phyloP scores from a whole-genome alignment of 805 yeast genomes.

The Candida pini region DNA sequence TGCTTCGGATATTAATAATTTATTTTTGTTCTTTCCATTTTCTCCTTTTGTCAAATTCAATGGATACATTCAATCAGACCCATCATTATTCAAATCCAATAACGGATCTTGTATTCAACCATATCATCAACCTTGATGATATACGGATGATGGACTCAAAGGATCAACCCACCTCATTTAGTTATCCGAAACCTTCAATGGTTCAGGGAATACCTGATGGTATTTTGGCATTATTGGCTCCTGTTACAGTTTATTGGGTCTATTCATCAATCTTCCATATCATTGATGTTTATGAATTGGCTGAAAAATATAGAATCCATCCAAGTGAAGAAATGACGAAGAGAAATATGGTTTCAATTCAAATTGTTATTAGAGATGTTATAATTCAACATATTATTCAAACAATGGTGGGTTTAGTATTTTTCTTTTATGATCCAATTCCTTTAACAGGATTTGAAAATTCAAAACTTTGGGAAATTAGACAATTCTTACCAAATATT shows the following conservation, averaged over 20 bases:
- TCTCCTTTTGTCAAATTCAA: too few species aligned
- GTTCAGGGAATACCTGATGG: constrained; percentile 67
- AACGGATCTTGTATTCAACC: too few species aligned
- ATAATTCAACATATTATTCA: constrained; percentile 81
- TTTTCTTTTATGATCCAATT: constrained; percentile 51
- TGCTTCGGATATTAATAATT: too few species aligned
- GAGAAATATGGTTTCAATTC: constrained; percentile 68
- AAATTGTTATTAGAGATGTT: constrained; percentile 76
- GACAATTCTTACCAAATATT: constrained; percentile 30
- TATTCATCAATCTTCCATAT: constrained; percentile 69
- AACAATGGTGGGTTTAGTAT: constrained; percentile 56
- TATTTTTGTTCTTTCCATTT: too few species aligned
- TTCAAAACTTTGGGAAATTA: constrained; percentile 40
- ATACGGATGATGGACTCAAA: constrained; percentile 11
- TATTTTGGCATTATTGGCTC: constrained; percentile 62
- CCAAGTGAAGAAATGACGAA: constrained; percentile 78
- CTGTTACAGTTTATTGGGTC: constrained; percentile 81
- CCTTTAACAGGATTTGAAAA: constrained; percentile 50
- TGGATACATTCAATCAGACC: too few species aligned
- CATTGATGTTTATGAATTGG: constrained; percentile 67
- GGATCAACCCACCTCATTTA: constrained; percentile 23
- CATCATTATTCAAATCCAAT: too few species aligned
- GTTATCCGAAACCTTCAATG: constrained; percentile 35
- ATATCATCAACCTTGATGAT: constrained; percentile 18
- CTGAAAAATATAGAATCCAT: constrained; percentile 84